Evolutionary conservation across 176 grass and related monocot species (phyloP).

Genomic region (Alloteropsis semialata): DNA sequence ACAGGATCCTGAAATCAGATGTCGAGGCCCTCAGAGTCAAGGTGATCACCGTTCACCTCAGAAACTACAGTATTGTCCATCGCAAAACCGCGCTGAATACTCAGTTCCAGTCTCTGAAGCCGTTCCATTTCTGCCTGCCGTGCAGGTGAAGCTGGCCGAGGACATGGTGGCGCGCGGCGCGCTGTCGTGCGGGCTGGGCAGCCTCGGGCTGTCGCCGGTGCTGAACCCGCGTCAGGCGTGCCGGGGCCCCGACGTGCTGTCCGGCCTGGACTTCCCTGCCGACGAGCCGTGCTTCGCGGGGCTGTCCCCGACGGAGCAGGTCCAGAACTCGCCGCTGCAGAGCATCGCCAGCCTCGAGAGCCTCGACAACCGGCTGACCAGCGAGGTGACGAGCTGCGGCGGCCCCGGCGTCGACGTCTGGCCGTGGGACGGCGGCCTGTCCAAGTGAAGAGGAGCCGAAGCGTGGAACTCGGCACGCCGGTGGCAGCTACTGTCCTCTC

Average conservation of each 20-base stretch:
- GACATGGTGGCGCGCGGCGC: conserved; percentile 74
- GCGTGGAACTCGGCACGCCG: not conserved
- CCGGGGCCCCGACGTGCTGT: conserved; percentile 41
- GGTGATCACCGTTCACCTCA: conserved; percentile 26
- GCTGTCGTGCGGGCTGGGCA: conserved; percentile 58
- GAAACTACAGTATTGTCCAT: not conserved
- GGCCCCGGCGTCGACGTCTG: conserved; percentile 42
- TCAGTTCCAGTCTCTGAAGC: not conserved
- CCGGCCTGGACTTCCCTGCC: conserved; percentile 55
- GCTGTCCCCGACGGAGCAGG: conserved; percentile 61
- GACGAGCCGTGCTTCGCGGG: conserved; percentile 52
- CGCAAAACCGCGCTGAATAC: not conserved
- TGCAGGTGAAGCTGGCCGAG: conserved; percentile 92
- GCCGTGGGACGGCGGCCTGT: conserved; percentile 50
- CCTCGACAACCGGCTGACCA: conserved; percentile 43
- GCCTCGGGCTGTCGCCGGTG: conserved; percentile 27
- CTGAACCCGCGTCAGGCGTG: conserved; percentile 54
- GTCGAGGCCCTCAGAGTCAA: conserved; percentile 77
- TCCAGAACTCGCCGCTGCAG: conserved; percentile 56
- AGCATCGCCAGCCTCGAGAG: conserved; percentile 54
- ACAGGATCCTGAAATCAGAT: conserved; percentile 85
- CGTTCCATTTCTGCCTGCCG: not conserved
- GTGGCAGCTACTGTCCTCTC: not conserved
- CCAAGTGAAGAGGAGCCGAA: conserved; percentile 38
- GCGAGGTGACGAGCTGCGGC: conserved; percentile 41